phyloP scores from a whole-genome alignment of 2,329 filamentous ascomycete genomes.

The Colletotrichum sp. region DNA sequence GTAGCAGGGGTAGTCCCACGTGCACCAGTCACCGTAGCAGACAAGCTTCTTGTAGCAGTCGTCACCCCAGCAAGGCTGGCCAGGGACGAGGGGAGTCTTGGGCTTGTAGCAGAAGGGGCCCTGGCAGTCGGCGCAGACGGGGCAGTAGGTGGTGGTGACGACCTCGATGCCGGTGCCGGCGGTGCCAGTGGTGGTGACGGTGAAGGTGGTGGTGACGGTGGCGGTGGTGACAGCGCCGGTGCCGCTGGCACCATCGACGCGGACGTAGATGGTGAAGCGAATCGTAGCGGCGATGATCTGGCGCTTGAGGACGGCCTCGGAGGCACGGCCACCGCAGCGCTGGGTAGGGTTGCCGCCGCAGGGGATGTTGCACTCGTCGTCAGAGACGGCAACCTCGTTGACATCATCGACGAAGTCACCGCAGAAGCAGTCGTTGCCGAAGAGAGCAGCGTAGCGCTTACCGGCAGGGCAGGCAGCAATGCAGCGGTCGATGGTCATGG shows the following conservation, averaged over 20 bases:
- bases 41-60: conserved; percentile 32
- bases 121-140: conserved; percentile 1
- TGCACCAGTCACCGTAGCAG: conserved; percentile 39
- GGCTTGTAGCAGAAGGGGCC: conserved; percentile 12
- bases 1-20: conserved; percentile 32
- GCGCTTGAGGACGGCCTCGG: not conserved
- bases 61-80: conserved; percentile 22
- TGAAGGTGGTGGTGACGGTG: not conserved
- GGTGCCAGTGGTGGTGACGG: not conserved
- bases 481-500: conserved; percentile 30
- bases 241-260: not conserved
- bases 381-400: not conserved
- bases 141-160: conserved; percentile 12
- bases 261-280: conserved; percentile 16
- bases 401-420: conserved; percentile 21
- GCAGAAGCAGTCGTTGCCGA: conserved; percentile 26
- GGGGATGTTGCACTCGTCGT: conserved; percentile 34
- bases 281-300: not conserved
- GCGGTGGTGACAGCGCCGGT: not conserved
- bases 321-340: conserved; percentile 46
- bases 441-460: conserved; percentile 7
- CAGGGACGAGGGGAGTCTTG: not conserved
- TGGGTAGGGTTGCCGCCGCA: conserved; percentile 45
- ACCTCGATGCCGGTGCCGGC: not conserved
- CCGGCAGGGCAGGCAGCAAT: conserved; percentile 25